Percentiles rank a stretch among this genome's conserved stretches.
These are phyloP conservation scores for Candida neerlandica DNA, from an alignment of 1,139 yeast genomes.

Conservation along the genomic window DNA sequence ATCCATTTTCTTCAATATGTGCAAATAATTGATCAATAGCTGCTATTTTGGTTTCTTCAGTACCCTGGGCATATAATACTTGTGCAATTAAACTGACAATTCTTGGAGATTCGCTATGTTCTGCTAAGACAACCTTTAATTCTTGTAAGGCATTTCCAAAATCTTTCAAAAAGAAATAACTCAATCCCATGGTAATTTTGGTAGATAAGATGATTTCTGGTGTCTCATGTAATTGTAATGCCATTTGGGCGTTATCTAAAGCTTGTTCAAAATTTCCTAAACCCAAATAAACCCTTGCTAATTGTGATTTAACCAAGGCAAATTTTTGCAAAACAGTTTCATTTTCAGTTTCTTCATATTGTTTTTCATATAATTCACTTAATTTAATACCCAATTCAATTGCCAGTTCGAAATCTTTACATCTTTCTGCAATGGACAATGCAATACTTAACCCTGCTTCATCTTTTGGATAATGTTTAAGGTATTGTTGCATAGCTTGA, in stretches of 20 bases:
- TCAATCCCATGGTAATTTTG: conserved; percentile 68
- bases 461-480: conserved; percentile 68
- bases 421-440: conserved; percentile 66
- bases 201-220: conserved; percentile 50
- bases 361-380: conserved; percentile 52
- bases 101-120: conserved; percentile 51
- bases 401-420: conserved; percentile 61
- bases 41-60: conserved; percentile 75
- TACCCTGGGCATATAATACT: conserved; percentile 72
- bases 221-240: conserved; percentile 43
- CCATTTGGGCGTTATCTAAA: conserved; percentile 60
- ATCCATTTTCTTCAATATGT: conserved; percentile 63
- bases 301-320: conserved; percentile 64
- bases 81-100: conserved; percentile 77
- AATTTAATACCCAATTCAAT: conserved; percentile 49
- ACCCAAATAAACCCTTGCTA: conserved; percentile 73
- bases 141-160: conserved; percentile 68
- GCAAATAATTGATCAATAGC: conserved; percentile 74
- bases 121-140: conserved; percentile 59
- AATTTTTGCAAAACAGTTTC: conserved; percentile 50
- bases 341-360: conserved; percentile 61
- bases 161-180: conserved; percentile 61
- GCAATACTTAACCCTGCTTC: conserved; percentile 63
- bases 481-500: conserved; percentile 71
- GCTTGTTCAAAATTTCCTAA: conserved; percentile 56